Percentiles rank a stretch among this genome's conserved stretches.
phyloP scores from a whole-genome alignment of 208 protist genomes.

The Sergeia podlipaevii region DNA sequence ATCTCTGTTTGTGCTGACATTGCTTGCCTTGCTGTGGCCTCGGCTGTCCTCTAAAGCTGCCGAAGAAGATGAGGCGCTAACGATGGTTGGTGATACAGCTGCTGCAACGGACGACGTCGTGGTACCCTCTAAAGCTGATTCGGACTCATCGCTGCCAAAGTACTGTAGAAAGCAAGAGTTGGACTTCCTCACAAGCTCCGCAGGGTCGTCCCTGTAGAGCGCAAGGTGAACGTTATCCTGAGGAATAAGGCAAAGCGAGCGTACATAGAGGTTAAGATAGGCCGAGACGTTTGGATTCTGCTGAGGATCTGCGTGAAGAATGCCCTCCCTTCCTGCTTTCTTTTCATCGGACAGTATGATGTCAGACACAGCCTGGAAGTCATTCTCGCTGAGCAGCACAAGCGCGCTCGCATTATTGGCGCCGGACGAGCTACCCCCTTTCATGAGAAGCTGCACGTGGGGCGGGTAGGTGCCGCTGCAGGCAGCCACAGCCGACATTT shows the following conservation, averaged over 20 bases:
- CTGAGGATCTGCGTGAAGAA: constrained; percentile 7
- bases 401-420: constrained; percentile 4
- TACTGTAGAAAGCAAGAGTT: constrained; percentile 36
- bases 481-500: constrained; percentile 8
- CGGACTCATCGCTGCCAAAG: not conserved
- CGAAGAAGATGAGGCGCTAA: no score
- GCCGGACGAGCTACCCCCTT: no score
- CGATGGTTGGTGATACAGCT: not conserved
- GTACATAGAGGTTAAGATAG: constrained; percentile 38
- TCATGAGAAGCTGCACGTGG: no score
- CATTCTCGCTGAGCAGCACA: constrained; percentile 21
- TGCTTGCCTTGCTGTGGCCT: no score
- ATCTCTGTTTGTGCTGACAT: not conserved
- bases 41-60: no score
- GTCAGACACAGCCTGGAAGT: constrained; percentile 29
- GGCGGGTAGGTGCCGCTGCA: constrained; percentile 11
- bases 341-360: constrained; percentile 9
- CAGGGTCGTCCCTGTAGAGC: constrained; percentile 48
- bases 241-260: constrained; percentile 45
- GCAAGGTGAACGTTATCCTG: constrained; percentile 57
- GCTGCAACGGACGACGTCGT: not conserved
- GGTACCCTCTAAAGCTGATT: not conserved
- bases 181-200: constrained; percentile 41
- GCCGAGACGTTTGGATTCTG: constrained; percentile 10
- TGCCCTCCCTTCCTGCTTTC: no score